A percentile compares a stretch with the other conserved stretches of the same genome.
These are phyloP conservation scores for Selenicereus undatus DNA, from an alignment of 148 eudicot genomes.

Conservation along the genomic window DNA sequence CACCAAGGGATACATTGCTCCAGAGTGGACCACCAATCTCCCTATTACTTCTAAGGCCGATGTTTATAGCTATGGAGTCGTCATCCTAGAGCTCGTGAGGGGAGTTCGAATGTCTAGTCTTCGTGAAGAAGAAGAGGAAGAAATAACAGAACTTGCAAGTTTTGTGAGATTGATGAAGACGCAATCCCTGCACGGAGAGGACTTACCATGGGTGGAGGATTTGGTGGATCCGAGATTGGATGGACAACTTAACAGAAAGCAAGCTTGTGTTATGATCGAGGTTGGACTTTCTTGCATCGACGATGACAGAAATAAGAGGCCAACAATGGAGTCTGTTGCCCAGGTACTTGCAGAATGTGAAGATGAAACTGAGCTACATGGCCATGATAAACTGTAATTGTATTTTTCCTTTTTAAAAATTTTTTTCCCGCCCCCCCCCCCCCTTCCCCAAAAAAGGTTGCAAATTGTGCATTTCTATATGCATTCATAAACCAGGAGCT, in stretches of 20 bases:
- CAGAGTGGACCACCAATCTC: background rate
- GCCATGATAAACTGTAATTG: no score
- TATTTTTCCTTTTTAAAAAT: slow-evolving; percentile 20
- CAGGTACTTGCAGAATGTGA: background rate
- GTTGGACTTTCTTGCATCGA: background rate
- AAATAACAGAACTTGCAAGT: background rate
- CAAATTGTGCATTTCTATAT: no score
- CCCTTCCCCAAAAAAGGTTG: no score
- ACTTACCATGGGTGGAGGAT: background rate
- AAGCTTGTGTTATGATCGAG: background rate
- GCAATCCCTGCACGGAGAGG: background rate
- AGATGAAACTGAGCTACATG: background rate
- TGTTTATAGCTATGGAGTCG: background rate
- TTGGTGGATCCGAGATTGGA: background rate
- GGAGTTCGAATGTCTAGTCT: background rate
- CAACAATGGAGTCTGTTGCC: background rate
- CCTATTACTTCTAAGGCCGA: background rate
- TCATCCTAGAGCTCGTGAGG: background rate
- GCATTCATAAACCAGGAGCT: no score
- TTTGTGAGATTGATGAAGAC: background rate
- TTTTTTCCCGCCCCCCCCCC: no score
- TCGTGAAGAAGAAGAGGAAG: background rate
- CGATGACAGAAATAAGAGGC: background rate
- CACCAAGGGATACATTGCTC: background rate
- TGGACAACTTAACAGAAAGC: background rate